Base-by-base conservation (phyloP, 495 filamentous ascomycete genomes). In the Annulohypoxylon maeteangense region DNA sequence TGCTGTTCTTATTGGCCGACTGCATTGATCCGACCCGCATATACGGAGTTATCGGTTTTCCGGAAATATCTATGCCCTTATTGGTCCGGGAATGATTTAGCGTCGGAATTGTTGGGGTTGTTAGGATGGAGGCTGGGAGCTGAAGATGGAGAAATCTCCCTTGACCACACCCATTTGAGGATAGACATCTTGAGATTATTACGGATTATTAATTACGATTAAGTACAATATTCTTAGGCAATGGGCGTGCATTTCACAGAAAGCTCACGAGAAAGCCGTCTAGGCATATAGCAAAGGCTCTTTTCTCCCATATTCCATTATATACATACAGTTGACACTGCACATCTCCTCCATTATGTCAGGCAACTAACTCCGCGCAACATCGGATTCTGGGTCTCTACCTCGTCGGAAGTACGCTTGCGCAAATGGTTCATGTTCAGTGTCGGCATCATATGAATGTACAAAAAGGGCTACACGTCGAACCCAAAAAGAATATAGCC, bases 261-360 rank as follows among this genome's bases (percentile, higher is more conserved):
- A 54, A 54, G 29, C 29, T 54, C 27, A 23, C 27, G 29, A 34
- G 10, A 51, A 51, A 7, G 29, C 27, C 50, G 29, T 32, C 50
- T 11, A 54, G 50, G 50, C 50, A 64, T 45, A 65, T 65, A 72
- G 70, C 70, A 68, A 61, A 64, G 61, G 54, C 54, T 67, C 36
- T 59, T 67, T 67, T 65, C 32, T 67, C 54, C 32, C 64, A 68
- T 68, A 68, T 72, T 72, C 67, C 70, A 68, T 55, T 72, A 72
- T 72, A 72, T 72, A 72, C 70, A 72, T 68, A 61, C 51, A 62
- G 59, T 22, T 50, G 60, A 32, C 58, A 55, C 60, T 64, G 54
- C 40, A 68, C 59, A 72, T 72, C 44, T 63, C 59, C 62, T 56
- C 34, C 40, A 22, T 59, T 64, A 54, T 65, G 12, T 65, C 60